Percentiles rank a stretch among this genome's conserved stretches.
Conservation (phyloP, 1,139 yeast genomes). For the Blastobotrys indianensis region DNA sequence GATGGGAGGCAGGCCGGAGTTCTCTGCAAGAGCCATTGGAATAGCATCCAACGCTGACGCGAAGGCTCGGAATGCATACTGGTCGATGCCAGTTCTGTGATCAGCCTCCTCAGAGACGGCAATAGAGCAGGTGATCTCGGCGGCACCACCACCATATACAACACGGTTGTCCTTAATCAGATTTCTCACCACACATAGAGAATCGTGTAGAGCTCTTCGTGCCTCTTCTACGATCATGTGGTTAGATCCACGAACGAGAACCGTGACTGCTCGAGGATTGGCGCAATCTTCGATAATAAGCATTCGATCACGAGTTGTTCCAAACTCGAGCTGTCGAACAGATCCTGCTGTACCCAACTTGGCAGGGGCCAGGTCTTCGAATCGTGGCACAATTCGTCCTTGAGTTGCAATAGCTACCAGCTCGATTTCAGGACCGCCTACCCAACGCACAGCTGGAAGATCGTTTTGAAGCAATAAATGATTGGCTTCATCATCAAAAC, state of each 20-base stretch:
- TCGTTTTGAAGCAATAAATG: conserved; percentile 82
- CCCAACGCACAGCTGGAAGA: conserved; percentile 97
- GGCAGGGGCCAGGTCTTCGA: conserved; percentile 77
- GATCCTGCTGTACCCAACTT: conserved; percentile 86
- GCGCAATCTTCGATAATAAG: conserved; percentile 87
- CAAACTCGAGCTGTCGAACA: conserved; percentile 85
- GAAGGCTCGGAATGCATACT: conserved; percentile 95
- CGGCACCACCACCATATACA: conserved; percentile 98
- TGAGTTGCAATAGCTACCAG: conserved; percentile 94
- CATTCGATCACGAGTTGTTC: conserved; percentile 96
- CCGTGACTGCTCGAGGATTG: conserved; percentile 85
- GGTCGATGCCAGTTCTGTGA: conserved; percentile 89
- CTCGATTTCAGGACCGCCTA: conserved; percentile 96
- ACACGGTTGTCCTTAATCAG: conserved; percentile 86
- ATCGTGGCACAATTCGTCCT: conserved; percentile 95
- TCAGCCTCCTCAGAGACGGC: conserved; percentile 93
- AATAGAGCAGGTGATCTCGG: conserved; percentile 88
- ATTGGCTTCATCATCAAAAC: conserved; percentile 98
- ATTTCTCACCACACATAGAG: conserved; percentile 95
- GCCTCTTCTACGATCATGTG: conserved; percentile 98
- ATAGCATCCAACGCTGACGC: conserved; percentile 84
- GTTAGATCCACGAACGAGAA: conserved; percentile 90
- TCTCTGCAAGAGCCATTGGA: conserved; percentile 94
- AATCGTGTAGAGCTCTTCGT: conserved; percentile 91
- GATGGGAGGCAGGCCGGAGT: conserved; percentile 91